Evolutionary conservation across 2,329 filamentous ascomycete species (phyloP).

Genomic region (Fusarium fracticaudum): DNA sequence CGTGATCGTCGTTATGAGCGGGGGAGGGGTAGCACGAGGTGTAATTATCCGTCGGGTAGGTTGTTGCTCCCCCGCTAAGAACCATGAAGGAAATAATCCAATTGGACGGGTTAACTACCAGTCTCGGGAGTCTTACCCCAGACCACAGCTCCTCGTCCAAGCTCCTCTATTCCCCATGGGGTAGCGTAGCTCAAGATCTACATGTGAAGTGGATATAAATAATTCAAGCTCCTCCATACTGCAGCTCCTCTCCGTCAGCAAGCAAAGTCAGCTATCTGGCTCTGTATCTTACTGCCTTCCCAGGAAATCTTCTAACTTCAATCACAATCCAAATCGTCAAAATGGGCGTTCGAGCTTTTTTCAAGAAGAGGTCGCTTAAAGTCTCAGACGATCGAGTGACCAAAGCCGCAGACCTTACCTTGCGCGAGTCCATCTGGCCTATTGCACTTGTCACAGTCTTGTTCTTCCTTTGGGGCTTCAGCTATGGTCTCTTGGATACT

Average conservation of each 20-base stretch:
- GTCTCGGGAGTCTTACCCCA: not conserved
- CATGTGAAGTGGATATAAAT: not conserved
- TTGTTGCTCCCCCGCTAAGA: not conserved
- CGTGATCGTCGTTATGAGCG: too few species aligned
- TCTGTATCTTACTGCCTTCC: too few species aligned
- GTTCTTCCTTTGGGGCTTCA: conserved; percentile 60
- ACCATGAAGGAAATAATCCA: not conserved
- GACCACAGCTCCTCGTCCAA: too few species aligned
- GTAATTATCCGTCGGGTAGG: not conserved
- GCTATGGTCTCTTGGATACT: conserved; percentile 58
- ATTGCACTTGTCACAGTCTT: conserved; percentile 63
- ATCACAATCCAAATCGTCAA: not conserved
- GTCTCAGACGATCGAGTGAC: conserved; percentile 54
- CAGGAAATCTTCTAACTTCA: not conserved
- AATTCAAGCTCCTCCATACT: not conserved
- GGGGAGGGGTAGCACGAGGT: not conserved
- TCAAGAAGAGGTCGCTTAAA: conserved; percentile 57
- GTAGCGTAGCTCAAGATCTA: not conserved
- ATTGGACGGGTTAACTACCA: not conserved
- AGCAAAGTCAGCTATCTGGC: not conserved
- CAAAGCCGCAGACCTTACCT: conserved; percentile 64
- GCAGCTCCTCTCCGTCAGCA: not conserved
- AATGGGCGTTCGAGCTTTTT: conserved; percentile 58
- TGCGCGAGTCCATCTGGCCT: conserved; percentile 73
- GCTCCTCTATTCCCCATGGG: not conserved